Evolutionary conservation across 1,284 basidiomycete species (phyloP), one percentile per base, ranked within the genome.

Genomic region (Fomitopsis schrenkii): DNA sequence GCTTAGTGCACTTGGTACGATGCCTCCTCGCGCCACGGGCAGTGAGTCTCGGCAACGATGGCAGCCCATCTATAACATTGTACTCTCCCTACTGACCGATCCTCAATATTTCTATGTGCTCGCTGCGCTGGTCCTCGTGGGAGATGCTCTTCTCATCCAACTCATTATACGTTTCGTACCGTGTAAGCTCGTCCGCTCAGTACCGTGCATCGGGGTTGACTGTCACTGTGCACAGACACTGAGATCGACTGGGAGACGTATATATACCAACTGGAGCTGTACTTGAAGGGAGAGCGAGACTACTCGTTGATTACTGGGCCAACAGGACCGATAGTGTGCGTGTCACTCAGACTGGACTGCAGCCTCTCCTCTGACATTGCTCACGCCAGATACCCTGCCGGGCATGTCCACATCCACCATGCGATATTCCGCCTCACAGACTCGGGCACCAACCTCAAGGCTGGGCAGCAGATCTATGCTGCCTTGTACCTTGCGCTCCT

Each of bases 241-340:
- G 97, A 99, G 76, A 99, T 99, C 70, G 97, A 99, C 77, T 99
- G 92, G 85, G 83, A 87, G 71, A 97, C 95, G 0, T 97, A 97
- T 71, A 90, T 96, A 84, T 81, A 90, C 62, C 97, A 99, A 64
- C 84, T 93, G 2, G 82, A 89, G 58, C 74, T 92, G 55, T 96
- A 93, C 75, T 70, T 91, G 52, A 83, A 86, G 52, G 97, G 97
- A 42, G 90, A 97, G 75, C 80, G 90, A 33, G 86, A 96, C 73
- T 99, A 99, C 72, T 79, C 85, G n/a, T 77, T 82, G 60, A 90
- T 99, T 62, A 80, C 83, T 62, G 97, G 97, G 0, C 95, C 95
- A 8, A 98, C 95, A 3, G 97, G 97, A 6, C 94, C 94, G 7
- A 80, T 97, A 15, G 96, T 98, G 94, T 96, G 68, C 76, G 92